Base-by-base conservation (phyloP, 2,329 filamentous ascomycete genomes). In the Calonectria crousiana region DNA sequence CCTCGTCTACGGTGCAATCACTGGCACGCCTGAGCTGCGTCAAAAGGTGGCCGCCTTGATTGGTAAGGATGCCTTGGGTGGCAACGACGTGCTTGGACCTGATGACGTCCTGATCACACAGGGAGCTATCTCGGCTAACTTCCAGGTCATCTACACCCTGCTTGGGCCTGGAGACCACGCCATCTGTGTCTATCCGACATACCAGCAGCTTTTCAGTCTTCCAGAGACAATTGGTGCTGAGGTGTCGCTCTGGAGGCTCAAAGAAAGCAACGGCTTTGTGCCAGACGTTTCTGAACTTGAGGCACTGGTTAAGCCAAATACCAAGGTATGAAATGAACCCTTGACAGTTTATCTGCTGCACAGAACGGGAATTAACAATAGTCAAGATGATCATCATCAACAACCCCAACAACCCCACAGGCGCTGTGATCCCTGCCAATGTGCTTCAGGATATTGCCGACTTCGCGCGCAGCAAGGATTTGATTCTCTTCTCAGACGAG, bases 51-150 rank as follows among this genome's bases (percentile, higher is more conserved):
- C 93, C 8, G 86, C 88, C 34, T 41, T 23, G 87, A 94, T 4
- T 95, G 95, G 91, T 6, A 87, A 88, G 28, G 90, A 91, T 41
- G 56, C 56, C 2, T 34, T 62, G 14, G 56, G 56, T 23, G 56
- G 56, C 6, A 62, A 62, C 56, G 16, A 20, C 18, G 82, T 91
- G 14, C 23, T 85, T 82, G 72, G 81, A 0, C 71, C 60, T 1
- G 91, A 95, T 20, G 92, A 94, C 79, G 89, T 98, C 51, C 84
- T 97, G 68, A 92, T 96, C 73, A 95, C 94, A 0, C 91, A 93
- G 36, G 95, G 95, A 13, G 95, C 95, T 18, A 97, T 97, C 66
- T 89, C 91, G 8, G 95, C 95, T n/a, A 98, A 98, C 81, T 95
- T 95, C 78, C 85, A 97, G n/a, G 86, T 92, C 3, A 89, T 97